Evolutionary conservation across 2,329 filamentous ascomycete genomes (phyloP).

Genomic region (Ilyonectria mors-panacis): DNA sequence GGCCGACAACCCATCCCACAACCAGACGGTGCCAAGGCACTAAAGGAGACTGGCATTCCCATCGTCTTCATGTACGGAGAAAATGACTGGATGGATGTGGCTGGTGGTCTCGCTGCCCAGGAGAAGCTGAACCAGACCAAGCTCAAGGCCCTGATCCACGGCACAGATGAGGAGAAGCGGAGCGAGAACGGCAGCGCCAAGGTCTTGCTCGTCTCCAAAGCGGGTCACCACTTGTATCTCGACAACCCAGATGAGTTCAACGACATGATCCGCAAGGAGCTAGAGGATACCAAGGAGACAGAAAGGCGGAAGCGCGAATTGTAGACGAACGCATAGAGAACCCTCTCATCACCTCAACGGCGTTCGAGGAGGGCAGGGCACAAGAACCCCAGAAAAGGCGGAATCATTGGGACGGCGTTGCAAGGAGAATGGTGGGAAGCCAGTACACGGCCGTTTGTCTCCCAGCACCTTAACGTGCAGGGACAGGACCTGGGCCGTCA

Average conservation of each 20-base stretch:
- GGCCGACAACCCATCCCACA: constrained; percentile 76
- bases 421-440: constrained; percentile 23
- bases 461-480: constrained; percentile 28
- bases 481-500: constrained; percentile 32
- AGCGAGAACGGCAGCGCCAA: constrained; percentile 85
- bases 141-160: constrained; percentile 71
- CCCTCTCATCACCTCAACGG: constrained; percentile 2
- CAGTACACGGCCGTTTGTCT: constrained; percentile 26
- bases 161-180: constrained; percentile 76
- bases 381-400: background rate
- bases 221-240: constrained; percentile 73
- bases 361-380: background rate
- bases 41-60: constrained; percentile 78
- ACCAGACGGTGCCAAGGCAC: constrained; percentile 42
- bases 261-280: constrained; percentile 64
- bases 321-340: constrained; percentile 27
- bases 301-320: constrained; percentile 46
- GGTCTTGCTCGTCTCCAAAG: constrained; percentile 80
- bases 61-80: constrained; percentile 97
- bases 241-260: constrained; percentile 74
- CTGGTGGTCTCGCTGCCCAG: constrained; percentile 84
- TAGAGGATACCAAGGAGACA: constrained; percentile 63
- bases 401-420: constrained; percentile 40
- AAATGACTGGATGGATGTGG: constrained; percentile 98
- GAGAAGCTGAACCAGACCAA: constrained; percentile 82